Base-by-base conservation (phyloP, 495 filamentous ascomycete genomes). In the Astrothelium macrocarpum region DNA sequence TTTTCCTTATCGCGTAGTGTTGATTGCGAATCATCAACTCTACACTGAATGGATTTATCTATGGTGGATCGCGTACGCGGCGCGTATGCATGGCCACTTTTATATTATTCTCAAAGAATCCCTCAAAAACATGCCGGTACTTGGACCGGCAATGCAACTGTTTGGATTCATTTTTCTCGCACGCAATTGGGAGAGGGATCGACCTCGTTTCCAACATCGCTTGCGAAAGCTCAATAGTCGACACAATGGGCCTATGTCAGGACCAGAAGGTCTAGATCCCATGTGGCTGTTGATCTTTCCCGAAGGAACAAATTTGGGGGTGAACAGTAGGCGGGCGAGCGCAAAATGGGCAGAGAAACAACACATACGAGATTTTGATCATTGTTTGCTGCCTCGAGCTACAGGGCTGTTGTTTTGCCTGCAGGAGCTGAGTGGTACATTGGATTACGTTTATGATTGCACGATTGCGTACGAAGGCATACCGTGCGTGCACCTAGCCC, bases 1-100 rank as follows among this genome's bases (percentile, higher is more conserved):
- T 64, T 92, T 94, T 64, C 88, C 89, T 1, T 85, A 90, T 72
- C 79, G 90, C 53, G 76, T 91, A 75, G 77, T 94, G 58, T 77
- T 94, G 73, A 90, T 93, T 62, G 86, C 90, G 23, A 94, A 94
- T 72, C 90, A 94, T 72, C 89, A 92, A 81, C 72, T 94, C 59
- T 94, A 94, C 68, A 90, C 90, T 5, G 90, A 94, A 75, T 94
- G 90, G 90, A 73, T 93, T 12, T 94, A 94, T 71, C 78, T 94
- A 14, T 94, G 90, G 90, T 94, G 90, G 89, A 83, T 88, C 20
- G 86, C 86, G 26, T 94, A 93, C 67, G 85, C 89, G 28, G 81
- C 85, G 28, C 75, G 78, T 46, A 87, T 88, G 80, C 89, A 91
- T 65, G 90, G 90, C n/a, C 86, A 89, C 62, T 76, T 94, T 63